A percentile compares a stretch with the other conserved stretches of the same genome.
Evolutionary conservation across 495 filamentous ascomycete genomes (phyloP).

Genomic region (Penicillium ucsense): DNA sequence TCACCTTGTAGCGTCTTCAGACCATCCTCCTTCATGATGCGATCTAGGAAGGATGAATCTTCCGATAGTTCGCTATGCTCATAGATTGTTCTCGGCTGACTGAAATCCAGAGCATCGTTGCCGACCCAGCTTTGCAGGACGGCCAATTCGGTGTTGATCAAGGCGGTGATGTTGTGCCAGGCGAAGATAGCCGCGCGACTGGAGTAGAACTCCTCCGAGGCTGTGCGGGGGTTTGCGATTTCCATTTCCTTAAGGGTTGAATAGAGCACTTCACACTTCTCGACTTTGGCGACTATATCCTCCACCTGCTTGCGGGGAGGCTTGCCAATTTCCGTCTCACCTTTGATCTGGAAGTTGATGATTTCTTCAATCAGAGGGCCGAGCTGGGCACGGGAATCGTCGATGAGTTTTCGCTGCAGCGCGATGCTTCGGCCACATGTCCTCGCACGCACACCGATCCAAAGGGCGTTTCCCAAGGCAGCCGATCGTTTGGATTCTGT

Average conservation of each 20-base stretch:
- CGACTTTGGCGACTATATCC: conserved; percentile 80
- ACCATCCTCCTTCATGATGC: conserved; percentile 96
- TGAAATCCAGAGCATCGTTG: conserved; percentile 89
- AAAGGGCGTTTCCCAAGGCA: conserved; percentile 72
- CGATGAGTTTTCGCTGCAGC: conserved; percentile 72
- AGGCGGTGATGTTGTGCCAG: conserved; percentile 96
- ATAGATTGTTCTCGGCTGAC: conserved; percentile 41
- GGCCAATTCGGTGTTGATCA: conserved; percentile 89
- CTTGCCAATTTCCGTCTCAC: conserved; percentile 85
- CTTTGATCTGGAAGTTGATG: conserved; percentile 86
- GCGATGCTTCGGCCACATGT: conserved; percentile 73
- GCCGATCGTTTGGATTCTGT: conserved; percentile 64
- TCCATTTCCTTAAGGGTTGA: conserved; percentile 69
- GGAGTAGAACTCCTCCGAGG: conserved; percentile 62
- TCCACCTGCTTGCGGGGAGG: conserved; percentile 76
- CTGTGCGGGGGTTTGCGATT: conserved; percentile 57
- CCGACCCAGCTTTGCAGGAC: conserved; percentile 94
- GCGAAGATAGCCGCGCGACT: conserved; percentile 81
- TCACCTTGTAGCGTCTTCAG: conserved; percentile 79
- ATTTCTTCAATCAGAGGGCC: conserved; percentile 73
- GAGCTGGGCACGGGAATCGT: conserved; percentile 62
- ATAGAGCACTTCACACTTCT: conserved; percentile 75
- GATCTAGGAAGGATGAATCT: conserved; percentile 85
- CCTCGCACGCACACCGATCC: conserved; percentile 77
- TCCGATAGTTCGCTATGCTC: conserved; percentile 61